A percentile compares a stretch with the other conserved stretches of the same genome.
These are phyloP conservation scores for Sabuloglossum arenarium DNA, from an alignment of 495 filamentous ascomycete genomes.

Conservation along the genomic window DNA sequence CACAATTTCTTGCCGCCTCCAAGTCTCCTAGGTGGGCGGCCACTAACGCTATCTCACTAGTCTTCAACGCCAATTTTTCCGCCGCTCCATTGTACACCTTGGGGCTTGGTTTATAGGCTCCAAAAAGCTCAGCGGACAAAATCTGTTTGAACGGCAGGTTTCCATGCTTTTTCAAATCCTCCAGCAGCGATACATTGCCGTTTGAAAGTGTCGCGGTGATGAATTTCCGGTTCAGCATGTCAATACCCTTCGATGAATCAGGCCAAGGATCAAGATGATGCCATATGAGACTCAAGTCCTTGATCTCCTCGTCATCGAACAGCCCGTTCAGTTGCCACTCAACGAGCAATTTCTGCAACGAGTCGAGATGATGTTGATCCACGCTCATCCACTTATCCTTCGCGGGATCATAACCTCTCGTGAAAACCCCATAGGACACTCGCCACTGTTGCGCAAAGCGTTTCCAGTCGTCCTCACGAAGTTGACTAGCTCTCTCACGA, in stretches of 20 bases:
- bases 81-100: constrained; percentile 48
- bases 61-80: constrained; percentile 26
- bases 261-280: constrained; percentile 50
- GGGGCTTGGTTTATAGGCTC: constrained; percentile 57
- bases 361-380: constrained; percentile 47
- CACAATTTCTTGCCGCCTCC: constrained; percentile 38
- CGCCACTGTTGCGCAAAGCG: constrained; percentile 48
- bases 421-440: constrained; percentile 38
- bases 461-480: constrained; percentile 29
- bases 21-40: constrained; percentile 54
- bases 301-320: constrained; percentile 35
- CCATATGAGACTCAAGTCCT: constrained; percentile 40
- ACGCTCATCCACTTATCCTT: constrained; percentile 14
- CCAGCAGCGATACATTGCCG: constrained; percentile 43
- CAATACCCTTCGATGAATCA: constrained; percentile 37
- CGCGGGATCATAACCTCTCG: constrained; percentile 23
- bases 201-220: constrained; percentile 50
- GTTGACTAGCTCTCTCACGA: constrained; percentile 26
- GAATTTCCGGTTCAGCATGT: constrained; percentile 29
- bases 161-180: constrained; percentile 37
- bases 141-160: constrained; percentile 39
- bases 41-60: constrained; percentile 48
- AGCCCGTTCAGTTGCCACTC: constrained; percentile 31
- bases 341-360: constrained; percentile 33
- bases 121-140: constrained; percentile 45